phyloP scores from a whole-genome alignment of 1,139 yeast genomes.

The Magnusiomyces suaveolens region DNA sequence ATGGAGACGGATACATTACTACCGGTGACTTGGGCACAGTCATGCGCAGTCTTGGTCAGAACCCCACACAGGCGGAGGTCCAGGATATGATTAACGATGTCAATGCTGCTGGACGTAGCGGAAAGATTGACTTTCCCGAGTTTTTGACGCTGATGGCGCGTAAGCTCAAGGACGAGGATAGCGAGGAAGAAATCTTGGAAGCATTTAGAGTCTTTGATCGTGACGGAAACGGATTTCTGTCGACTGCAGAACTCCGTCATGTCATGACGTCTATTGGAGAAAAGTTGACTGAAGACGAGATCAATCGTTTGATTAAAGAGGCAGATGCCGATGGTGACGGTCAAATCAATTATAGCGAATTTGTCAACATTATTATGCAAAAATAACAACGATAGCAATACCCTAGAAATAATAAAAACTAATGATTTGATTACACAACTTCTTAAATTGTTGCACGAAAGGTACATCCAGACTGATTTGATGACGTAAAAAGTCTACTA shows the following conservation, averaged over 20 bases:
- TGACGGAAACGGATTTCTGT: conserved; percentile 93
- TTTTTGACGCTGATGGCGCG: conserved; percentile 82
- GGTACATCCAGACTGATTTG: too few species aligned
- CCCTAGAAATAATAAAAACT: too few species aligned
- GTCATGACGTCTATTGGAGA: conserved; percentile 96
- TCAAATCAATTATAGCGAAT: conserved; percentile 90
- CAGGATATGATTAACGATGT: conserved; percentile 96
- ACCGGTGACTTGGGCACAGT: conserved; percentile 95
- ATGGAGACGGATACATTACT: conserved; percentile 85
- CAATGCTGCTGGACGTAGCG: conserved; percentile 70
- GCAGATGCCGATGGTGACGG: conserved; percentile 95
- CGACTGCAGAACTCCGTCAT: conserved; percentile 91
- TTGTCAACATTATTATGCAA: conserved; percentile 43
- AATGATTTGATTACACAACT: too few species aligned
- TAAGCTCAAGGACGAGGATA: conserved; percentile 90
- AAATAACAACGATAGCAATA: background rate
- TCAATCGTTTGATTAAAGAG: conserved; percentile 90
- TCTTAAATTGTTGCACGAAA: too few species aligned
- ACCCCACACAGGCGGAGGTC: conserved; percentile 91
- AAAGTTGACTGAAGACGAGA: conserved; percentile 89
- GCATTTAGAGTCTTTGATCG: conserved; percentile 83
- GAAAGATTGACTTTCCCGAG: conserved; percentile 69
- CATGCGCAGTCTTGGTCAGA: conserved; percentile 95
- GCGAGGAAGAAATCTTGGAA: conserved; percentile 92
- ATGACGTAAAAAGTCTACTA: too few species aligned